Conservation (phyloP, 2,329 filamentous ascomycete genomes). For the Nakataea oryzae region DNA sequence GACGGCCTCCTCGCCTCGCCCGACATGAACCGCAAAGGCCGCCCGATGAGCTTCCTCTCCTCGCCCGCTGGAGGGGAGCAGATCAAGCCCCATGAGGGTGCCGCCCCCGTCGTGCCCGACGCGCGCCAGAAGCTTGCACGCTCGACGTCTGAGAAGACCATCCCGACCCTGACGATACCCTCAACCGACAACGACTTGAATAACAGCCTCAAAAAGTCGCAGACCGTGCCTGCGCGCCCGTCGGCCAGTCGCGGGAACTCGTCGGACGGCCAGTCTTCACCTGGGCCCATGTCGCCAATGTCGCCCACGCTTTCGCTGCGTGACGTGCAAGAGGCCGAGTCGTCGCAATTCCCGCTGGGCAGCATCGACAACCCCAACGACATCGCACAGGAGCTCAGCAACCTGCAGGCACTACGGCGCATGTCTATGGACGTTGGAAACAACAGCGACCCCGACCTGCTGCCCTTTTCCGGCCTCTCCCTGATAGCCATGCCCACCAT, state of each 20-base stretch:
- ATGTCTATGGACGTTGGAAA: constrained; percentile 92
- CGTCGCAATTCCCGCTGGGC: constrained; percentile 72
- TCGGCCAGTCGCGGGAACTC: constrained; percentile 29
- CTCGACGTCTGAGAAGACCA: constrained; percentile 33
- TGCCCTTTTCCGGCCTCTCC: constrained; percentile 56
- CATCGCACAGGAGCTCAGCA: constrained; percentile 85
- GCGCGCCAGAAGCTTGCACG: constrained; percentile 30
- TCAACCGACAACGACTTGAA: constrained; percentile 19
- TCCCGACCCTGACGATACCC: constrained; percentile 11
- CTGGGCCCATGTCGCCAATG: constrained; percentile 25
- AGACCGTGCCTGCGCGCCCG: constrained; percentile 27
- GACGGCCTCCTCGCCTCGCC: neutral
- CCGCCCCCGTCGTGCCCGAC: constrained; percentile 19
- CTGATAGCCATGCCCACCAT: constrained; percentile 61
- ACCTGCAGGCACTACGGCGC: constrained; percentile 77
- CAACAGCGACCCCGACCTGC: constrained; percentile 61
- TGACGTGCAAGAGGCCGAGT: constrained; percentile 45
- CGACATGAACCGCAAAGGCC: constrained; percentile 15
- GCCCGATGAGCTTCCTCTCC: constrained; percentile 67
- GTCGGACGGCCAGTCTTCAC: constrained; percentile 24
- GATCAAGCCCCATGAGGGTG: constrained; percentile 20
- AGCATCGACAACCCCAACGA: constrained; percentile 85
- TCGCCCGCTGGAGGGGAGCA: constrained; percentile 44
- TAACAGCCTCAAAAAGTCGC: constrained; percentile 28
- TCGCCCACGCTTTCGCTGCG: constrained; percentile 44